Base-by-base conservation (phyloP, 306 rosid genomes). In the Pachyrhizus erosus region DNA sequence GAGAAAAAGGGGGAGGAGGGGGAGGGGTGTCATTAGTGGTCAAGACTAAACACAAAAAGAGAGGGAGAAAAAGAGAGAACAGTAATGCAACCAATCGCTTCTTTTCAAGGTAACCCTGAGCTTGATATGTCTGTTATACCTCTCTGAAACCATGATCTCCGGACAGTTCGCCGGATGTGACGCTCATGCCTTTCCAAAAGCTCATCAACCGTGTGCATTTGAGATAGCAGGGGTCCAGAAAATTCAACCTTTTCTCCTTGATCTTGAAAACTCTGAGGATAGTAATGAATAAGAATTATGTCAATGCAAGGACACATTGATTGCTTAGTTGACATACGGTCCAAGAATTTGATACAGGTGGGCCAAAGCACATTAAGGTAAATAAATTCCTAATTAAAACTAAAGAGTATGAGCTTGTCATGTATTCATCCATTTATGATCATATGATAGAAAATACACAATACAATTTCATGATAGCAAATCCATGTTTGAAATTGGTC, bases 161-260 rank as follows among this genome's bases (percentile, higher is more conserved):
- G 89, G 45, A 90, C 93, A 6, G 91, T 92, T 69, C 70, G 89
- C 79, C 98, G 91, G 80, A 95, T 91, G 67, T 90, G 98, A 29
- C 96, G 92, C 83, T 95, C 99, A 3, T 95, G 94, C 57, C 86
- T 86, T 69, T 91, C 96, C 72, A 95, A 87, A 20, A 95, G 94
- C 88, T 95, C 98, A 37, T 93, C 98, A 73, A 95, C 93, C 48
- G 91, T 86, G 82, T 90, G 85, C 75, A 92, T 88, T 81, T 90
- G 97, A 82, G 93, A 91, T 75, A 93, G 84, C 69, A 93, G 85
- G 68, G 98, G 99, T 34, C 99, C 99, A 3, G 99, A 95, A 89
- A 88, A 95, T 79, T 95, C 98, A 72, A 93, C 97, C 77, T 87
- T 93, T 62, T 91, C 99, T 76, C 85, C 89, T 84, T 89, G 90